These are phyloP conservation scores for Phaeomoniella chlamydospora DNA, from an alignment of 2,329 filamentous ascomycete genomes.

Conservation along the genomic window DNA sequence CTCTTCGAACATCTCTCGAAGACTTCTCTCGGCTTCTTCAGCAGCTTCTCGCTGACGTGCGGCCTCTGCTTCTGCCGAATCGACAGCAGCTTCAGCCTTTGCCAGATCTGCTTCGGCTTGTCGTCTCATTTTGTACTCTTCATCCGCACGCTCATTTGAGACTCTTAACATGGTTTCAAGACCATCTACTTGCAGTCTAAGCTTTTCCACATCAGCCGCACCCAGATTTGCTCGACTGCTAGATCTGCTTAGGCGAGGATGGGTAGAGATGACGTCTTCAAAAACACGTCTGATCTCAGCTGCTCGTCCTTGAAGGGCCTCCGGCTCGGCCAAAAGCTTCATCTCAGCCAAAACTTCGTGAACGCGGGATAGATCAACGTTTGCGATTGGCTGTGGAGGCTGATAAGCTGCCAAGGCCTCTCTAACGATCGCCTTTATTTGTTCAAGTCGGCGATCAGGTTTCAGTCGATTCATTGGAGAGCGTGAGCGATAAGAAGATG, in stretches of 20 bases:
- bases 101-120: slow-evolving; percentile 58
- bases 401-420: slow-evolving; percentile 45
- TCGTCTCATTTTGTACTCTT: slow-evolving; percentile 48
- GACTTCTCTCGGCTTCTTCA: slow-evolving; percentile 50
- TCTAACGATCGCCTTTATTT: slow-evolving; percentile 54
- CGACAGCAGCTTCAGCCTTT: slow-evolving; percentile 56
- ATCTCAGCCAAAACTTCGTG: slow-evolving; percentile 21
- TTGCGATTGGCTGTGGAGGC: slow-evolving; percentile 11
- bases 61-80: slow-evolving; percentile 46
- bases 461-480: slow-evolving; percentile 43
- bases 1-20: slow-evolving; percentile 53
- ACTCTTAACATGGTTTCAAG: slow-evolving; percentile 54
- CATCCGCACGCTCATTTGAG: slow-evolving; percentile 49
- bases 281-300: slow-evolving; percentile 48
- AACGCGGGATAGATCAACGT: slow-evolving; percentile 21
- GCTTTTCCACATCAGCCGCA: slow-evolving; percentile 32
- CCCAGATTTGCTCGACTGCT: slow-evolving; percentile 31
- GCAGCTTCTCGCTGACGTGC: slow-evolving; percentile 30
- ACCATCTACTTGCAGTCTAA: slow-evolving; percentile 46
- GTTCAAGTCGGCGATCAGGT: slow-evolving; percentile 42
- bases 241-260: slow-evolving; percentile 11
- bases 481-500: slow-evolving; percentile 46
- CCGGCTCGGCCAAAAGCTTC: slow-evolving; percentile 11
- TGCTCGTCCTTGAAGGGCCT: slow-evolving; percentile 13
- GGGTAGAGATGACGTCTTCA: slow-evolving; percentile 46